Percentiles rank a stretch among this genome's conserved stretches.
Conservation (phyloP, 148 eudicot species). For the Simmondsia chinensis region DNA sequence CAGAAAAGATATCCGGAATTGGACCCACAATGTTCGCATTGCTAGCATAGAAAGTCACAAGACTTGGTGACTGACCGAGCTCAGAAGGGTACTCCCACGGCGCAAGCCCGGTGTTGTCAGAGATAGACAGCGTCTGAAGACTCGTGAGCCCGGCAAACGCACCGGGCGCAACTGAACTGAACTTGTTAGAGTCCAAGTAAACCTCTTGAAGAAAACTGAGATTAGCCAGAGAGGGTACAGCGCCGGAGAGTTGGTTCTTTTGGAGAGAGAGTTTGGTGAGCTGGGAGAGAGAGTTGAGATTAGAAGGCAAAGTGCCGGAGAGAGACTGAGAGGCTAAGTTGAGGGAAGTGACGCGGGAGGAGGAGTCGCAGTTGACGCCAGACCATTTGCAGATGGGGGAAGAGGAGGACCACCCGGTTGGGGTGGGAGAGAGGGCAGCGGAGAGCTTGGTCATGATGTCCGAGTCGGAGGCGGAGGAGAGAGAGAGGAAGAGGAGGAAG, state of each 20-base stretch:
- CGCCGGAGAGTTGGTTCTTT: constrained; percentile 38
- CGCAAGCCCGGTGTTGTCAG: constrained; percentile 18
- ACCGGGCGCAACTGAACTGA: constrained; percentile 31
- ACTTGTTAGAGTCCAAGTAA: constrained; percentile 32
- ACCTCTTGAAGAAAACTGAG: constrained; percentile 22
- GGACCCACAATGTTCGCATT: constrained; percentile 24
- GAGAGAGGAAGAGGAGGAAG: constrained; percentile 10
- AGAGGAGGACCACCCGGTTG: constrained; percentile 33
- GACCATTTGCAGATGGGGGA: constrained; percentile 42
- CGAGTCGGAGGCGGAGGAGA: constrained; percentile 33
- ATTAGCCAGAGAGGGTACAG: constrained; percentile 39
- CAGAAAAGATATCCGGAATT: constrained; percentile 46
- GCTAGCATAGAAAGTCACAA: constrained; percentile 25
- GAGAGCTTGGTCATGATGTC: constrained; percentile 35
- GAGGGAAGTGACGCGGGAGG: constrained; percentile 28
- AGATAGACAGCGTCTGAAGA: constrained; percentile 28
- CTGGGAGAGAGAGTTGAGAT: constrained; percentile 36
- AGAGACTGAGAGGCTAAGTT: constrained; percentile 28
- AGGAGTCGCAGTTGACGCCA: constrained; percentile 31
- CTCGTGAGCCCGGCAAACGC: constrained; percentile 40
- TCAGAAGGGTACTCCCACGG: constrained; percentile 38
- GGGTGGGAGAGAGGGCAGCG: constrained; percentile 24
- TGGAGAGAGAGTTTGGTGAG: constrained; percentile 41
- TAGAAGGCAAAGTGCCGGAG: constrained; percentile 38
- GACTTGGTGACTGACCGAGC: constrained; percentile 19